Evolutionary conservation across 306 rosid genomes (phyloP), one percentile per base, ranked within the genome.

Genomic region (Trichosanthes cucumerina): DNA sequence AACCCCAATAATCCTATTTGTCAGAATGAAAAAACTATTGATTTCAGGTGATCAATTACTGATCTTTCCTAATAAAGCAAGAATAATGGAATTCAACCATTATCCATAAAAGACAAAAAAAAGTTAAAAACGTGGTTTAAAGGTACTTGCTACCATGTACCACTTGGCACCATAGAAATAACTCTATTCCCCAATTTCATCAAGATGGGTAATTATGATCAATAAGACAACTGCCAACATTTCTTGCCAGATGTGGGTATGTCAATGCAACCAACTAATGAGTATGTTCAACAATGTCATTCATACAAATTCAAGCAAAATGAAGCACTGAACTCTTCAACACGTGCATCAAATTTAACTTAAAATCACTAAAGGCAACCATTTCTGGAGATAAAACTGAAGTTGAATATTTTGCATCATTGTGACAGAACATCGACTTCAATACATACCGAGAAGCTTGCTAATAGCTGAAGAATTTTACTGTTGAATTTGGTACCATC

Each of bases 401-500:
- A 16, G 15, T 9, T 49, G 46, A 52, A 66, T 38, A 66, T 8
- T 19, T 7, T 36, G 49, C 73, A 65, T 49, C 14, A 33, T 16
- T 12, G 2, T 19, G 33, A 52, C 70, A 69, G 63, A 44, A 47
- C 59, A 47, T 50, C 49, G 58, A 59, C 50, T n/a, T 41, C 59
- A 79, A 84, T 80, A 83, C 87, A 70, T 91, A 95, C 98, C 89
- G 88, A 15, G 97, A 92, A 76, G 99, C 99, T 86, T 95, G 93
- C 87, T 92, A 97, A 24, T 95, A 92, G 89, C 99, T 91, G 93
- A 95, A 92, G 87, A 95, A 95, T 85, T 95, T 95, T 85, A 95
- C 97, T 0, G 98, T 97, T 75, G 99, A 95, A 77, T 95, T 95
- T 60, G 99, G 99, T 75, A 95, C 91, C 81, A 95, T 95, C n/a